These are phyloP conservation scores for Paralagenidium karlingii DNA, from an alignment of 352 stramenopile species.

Conservation along the genomic window DNA sequence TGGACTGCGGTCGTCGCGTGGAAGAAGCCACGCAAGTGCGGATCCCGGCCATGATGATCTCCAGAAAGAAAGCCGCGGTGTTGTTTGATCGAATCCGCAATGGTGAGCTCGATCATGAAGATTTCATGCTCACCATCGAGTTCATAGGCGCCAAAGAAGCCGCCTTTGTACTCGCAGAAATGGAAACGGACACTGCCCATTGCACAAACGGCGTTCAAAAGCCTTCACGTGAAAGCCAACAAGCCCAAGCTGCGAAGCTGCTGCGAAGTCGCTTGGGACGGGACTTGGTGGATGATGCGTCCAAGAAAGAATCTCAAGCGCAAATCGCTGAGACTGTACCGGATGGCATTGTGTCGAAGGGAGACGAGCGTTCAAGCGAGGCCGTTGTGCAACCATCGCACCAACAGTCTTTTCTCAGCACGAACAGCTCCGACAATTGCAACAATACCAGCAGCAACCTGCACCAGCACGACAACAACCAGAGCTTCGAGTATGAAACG, in stretches of 20 bases:
- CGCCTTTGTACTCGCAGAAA: conserved; percentile 30
- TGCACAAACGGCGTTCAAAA: too few species aligned
- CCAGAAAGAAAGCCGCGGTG: conserved; percentile 17
- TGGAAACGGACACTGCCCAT: conserved; percentile 18
- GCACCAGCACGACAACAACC: too few species aligned
- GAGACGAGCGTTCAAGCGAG: too few species aligned
- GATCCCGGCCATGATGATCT: conserved; percentile 55
- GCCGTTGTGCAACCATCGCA: too few species aligned
- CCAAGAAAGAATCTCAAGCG: too few species aligned
- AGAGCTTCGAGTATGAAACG: too few species aligned
- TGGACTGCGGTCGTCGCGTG: conserved; percentile 33
- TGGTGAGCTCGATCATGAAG: conserved; percentile 23
- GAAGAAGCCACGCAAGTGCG: conserved; percentile 12
- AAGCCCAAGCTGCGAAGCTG: conserved; percentile 28
- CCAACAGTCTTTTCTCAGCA: too few species aligned
- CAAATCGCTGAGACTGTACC: too few species aligned
- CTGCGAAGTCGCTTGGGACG: conserved; percentile 36
- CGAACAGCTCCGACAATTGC: too few species aligned
- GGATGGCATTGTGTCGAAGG: too few species aligned
- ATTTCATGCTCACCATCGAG: conserved; percentile 30
- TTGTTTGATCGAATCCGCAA: conserved; percentile 44
- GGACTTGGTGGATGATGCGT: too few species aligned
- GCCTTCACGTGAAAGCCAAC: conserved; percentile 24
- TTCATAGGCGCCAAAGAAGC: conserved; percentile 43
- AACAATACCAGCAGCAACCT: too few species aligned